Percentiles rank a stretch among this genome's conserved stretches.
Conservation (phyloP, 345 rosid species). For the Acer yangbiense region DNA sequence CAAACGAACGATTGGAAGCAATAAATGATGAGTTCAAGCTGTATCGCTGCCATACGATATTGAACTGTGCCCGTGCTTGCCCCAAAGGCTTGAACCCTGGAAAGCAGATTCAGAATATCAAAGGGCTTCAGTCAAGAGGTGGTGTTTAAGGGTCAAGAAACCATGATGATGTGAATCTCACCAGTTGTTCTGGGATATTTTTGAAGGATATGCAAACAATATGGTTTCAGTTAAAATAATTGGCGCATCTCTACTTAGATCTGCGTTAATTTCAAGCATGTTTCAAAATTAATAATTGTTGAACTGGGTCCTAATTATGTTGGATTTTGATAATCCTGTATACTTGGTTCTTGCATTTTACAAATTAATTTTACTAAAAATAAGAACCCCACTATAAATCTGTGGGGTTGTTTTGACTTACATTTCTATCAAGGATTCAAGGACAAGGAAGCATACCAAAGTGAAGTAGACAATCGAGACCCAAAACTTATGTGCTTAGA, state of each 20-base stretch:
- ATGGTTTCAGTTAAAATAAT: slow-evolving; percentile 24
- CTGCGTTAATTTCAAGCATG: slow-evolving; percentile 11
- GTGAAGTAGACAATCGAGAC: background rate
- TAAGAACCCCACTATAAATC: too few species aligned
- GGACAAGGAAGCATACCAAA: background rate
- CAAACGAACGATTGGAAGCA: slow-evolving; percentile 84
- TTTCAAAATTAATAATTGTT: background rate
- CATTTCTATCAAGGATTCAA: too few species aligned
- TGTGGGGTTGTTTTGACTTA: too few species aligned
- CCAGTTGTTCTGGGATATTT: slow-evolving; percentile 18
- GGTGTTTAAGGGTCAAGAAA: slow-evolving; percentile 12
- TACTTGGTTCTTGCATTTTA: background rate
- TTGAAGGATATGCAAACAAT: slow-evolving; percentile 10
- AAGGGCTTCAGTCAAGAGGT: slow-evolving; percentile 57
- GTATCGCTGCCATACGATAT: slow-evolving; percentile 89
- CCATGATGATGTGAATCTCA: slow-evolving; percentile 14
- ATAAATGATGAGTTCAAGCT: slow-evolving; percentile 90
- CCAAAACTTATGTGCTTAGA: background rate
- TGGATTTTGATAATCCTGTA: background rate
- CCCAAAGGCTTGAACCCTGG: slow-evolving; percentile 99
- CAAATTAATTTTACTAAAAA: background rate
- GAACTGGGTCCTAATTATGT: background rate
- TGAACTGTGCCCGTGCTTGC: slow-evolving; percentile 97
- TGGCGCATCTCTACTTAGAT: slow-evolving; percentile 16
- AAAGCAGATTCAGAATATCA: slow-evolving; percentile 81